Base-by-base conservation (phyloP, 257 asterid species). In the Solanum medicagineum region DNA sequence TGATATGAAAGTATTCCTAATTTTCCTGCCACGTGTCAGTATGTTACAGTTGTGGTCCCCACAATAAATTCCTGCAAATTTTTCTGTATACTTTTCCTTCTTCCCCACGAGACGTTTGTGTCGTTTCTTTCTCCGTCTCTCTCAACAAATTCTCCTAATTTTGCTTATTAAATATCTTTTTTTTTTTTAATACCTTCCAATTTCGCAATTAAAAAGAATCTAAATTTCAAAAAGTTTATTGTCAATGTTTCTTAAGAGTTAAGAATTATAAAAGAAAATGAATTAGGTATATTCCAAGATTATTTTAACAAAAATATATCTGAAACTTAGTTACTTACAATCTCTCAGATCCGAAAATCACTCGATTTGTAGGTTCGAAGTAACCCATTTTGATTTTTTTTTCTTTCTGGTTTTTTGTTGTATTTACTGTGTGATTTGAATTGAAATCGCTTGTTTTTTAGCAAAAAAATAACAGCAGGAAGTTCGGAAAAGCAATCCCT, bases 321-420 rank as follows among this genome's bases (percentile, higher is more conserved):
- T 68, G 44, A 36, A 74, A 74, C 55, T 74, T 74, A 13, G 14
- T 51, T 22, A 75, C 44, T 45, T 15, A 92, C 90, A 84, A 85
- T 89, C 80, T 45, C 81, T 66, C 90, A 89, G 95, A 93, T 89
- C 94, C 92, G 92, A 85, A 87, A 88, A 84, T 87, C 56, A 85
- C 93, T 88, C 90, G 65, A 36, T 65, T 24, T 79, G 83, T 20
- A 57, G 42, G 36, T 53, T 81, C 32, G 42, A 84, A 75, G 82
- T 81, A 56, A 36, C 70, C 59, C 85, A 65, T 54, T 84, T 71
- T 13, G 53, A 75, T 81, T 59, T 55, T 8, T 49, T 68, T 69
- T 62, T 13, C 26, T 73, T 80, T 57, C 13, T 42, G 71, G 11
- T 55, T 73, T 70, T 40, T 32, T 40, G 20, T 49, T 83, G 66